Base-by-base conservation (phyloP, 495 filamentous ascomycete species). In the Annulohypoxylon maeteangense region DNA sequence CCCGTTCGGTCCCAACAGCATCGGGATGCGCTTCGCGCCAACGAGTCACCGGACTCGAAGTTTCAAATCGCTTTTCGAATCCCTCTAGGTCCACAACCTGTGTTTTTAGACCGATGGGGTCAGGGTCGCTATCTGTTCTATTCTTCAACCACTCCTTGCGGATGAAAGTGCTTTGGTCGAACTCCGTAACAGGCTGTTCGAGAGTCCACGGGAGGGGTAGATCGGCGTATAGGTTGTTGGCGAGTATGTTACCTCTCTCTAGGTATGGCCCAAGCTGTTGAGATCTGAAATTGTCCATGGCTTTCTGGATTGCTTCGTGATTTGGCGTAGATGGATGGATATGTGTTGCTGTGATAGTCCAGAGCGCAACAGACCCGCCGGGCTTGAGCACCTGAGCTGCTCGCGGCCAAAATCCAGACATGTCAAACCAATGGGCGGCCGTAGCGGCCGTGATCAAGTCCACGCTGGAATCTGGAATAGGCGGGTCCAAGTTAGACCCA, bases 361-460 rank as follows among this genome's bases (percentile, higher is more conserved):
- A 64, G 7, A 64, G 7, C 7, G 61, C 61, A 6, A 64, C 61
- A n/a, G 48, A 54, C 16, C 61, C 61, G 36, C 61, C 61, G 14
- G 61, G 61, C 18, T 64, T 64, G 14, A 64, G 48, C 1, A 64
- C 61, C 10, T 55, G 36, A n/a, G 61, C 61, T 16, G 61, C 61
- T 5, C 61, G 50, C 12, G 48, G 48, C 61, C 61, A 64, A 16
- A 64, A 64, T 8, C 36, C 36, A 14, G 36, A 18, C 61, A 64
- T 54, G 7, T 64, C 36, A 20, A 64, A 64, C 61, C 61, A 64
- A n/a, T 64, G 61, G 0, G 61, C 61, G 0, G 61, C 61, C 6
- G 61, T 64, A 2, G 61, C 61, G n/a, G 48, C 48, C 38, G 55
- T 58, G 55, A 58, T 58, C n/a, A 58, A 58, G 38, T 58, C 55